A percentile compares a stretch with the other conserved stretches of the same genome.
These are phyloP conservation scores for Sporopachydermia quercuum DNA, from an alignment of 805 yeast species.

Conservation along the genomic window DNA sequence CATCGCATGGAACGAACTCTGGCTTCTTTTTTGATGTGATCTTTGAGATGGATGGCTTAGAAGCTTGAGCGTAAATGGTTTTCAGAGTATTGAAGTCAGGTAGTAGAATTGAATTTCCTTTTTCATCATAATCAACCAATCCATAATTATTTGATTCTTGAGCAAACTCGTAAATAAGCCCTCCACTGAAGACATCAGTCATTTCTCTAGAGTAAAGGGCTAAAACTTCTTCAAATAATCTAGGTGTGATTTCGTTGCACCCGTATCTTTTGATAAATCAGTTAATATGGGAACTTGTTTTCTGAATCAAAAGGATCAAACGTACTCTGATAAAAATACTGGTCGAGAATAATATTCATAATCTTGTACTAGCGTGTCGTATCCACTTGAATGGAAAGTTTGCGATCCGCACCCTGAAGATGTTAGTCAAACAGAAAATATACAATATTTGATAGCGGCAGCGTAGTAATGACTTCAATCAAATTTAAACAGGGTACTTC, in stretches of 20 bases:
- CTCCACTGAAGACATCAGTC: constrained; percentile 73
- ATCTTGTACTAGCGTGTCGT: constrained; percentile 51
- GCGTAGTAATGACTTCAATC: not conserved
- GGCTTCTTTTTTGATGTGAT: not conserved
- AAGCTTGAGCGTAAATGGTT: constrained; percentile 4
- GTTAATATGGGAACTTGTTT: constrained; percentile 9
- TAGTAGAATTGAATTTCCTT: constrained; percentile 26
- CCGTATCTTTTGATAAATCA: constrained; percentile 29
- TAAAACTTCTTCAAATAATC: constrained; percentile 62
- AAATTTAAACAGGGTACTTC: constrained; percentile 11
- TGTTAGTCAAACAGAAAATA: constrained; percentile 3
- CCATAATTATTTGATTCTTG: constrained; percentile 76
- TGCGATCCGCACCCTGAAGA: constrained; percentile 55
- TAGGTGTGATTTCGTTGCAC: constrained; percentile 69
- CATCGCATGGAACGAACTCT: not conserved
- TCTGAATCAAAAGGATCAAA: not conserved
- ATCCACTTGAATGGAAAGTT: constrained; percentile 69
- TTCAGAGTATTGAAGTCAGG: constrained; percentile 39
- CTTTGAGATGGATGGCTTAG: not conserved
- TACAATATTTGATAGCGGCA: too few relatives aligned
- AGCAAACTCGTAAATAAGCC: constrained; percentile 66
- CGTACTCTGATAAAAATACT: constrained; percentile 71
- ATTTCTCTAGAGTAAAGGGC: constrained; percentile 56
- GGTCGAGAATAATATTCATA: constrained; percentile 60
- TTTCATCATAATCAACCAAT: constrained; percentile 37